Evolutionary conservation across 805 yeast genomes (phyloP), one percentile per base, ranked within the genome.

Genomic region (Lipomyces anomalus): DNA sequence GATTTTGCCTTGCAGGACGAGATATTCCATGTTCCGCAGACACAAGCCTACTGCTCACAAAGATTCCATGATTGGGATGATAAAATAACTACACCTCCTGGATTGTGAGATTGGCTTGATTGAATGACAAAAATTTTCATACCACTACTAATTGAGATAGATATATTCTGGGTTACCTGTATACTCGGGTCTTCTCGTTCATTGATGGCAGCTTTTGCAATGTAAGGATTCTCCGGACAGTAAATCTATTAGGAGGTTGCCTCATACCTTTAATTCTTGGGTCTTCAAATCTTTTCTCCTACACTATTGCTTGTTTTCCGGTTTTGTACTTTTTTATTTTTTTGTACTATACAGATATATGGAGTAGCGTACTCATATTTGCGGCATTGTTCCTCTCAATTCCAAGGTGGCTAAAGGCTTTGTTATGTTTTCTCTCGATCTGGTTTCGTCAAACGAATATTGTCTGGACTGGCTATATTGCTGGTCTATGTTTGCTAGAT

Each of bases 51-150:
- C 59, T 75, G 86, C 48, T 55, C 61, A 1, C 82, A 82, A 9
- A 68, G 78, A 42, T 87, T 79, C 66, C 43, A 52, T n/a, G 57
- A 67, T 1, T 88, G 95, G 95, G 87, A 92, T 62, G 73, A 79
- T 9, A 89, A 90, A 60, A 87, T 92, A 61, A 90, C 98, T 1
- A 92, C 98, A 0, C 98, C 98, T 1, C 97, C 97, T 1, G 98
- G 97, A 0, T 67, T 90, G 16, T 90, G 92, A 61, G 40, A 71
- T 2, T 50, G 79, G n/a, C n/a, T n/a, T n/a, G n/a, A n/a, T n/a
- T n/a, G n/a, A n/a, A n/a, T n/a, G n/a, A n/a, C n/a, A n/a, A n/a
- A n/a, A n/a, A n/a, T n/a, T n/a, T n/a, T n/a, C n/a, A n/a, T n/a
- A n/a, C n/a, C n/a, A n/a, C n/a, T n/a, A n/a, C n/a, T n/a, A n/a